Evolutionary conservation across 2,329 filamentous ascomycete species (phyloP).

Genomic region (Pseudocercospora crystallina): DNA sequence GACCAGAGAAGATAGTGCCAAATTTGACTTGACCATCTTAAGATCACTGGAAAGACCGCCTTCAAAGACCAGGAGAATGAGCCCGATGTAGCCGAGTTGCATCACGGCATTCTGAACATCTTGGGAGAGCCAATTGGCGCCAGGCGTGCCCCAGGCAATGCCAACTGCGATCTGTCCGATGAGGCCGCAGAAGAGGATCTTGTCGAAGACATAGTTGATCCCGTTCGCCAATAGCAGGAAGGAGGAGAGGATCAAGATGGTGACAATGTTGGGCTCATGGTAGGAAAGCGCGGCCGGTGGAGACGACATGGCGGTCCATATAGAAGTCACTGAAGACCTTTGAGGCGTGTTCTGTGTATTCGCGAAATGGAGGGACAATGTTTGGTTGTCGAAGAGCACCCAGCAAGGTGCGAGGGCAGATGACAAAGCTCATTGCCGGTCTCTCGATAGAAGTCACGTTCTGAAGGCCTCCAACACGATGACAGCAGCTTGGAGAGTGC

Average conservation of each 20-base stretch:
- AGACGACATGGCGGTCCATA: slow-evolving; percentile 4
- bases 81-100: slow-evolving; percentile 69
- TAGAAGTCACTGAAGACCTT: too few relatives aligned
- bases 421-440: too few relatives aligned
- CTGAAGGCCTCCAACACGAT: too few relatives aligned
- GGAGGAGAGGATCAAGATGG: slow-evolving; percentile 60
- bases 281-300: slow-evolving; percentile 20
- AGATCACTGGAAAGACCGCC: slow-evolving; percentile 61
- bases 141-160: slow-evolving; percentile 68
- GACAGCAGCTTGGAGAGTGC: too few relatives aligned
- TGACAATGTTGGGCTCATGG: slow-evolving; percentile 46
- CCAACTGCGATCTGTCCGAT: slow-evolving; percentile 71
- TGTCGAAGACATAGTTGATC: slow-evolving; percentile 25
- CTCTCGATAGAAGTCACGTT: too few relatives aligned
- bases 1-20: slow-evolving; percentile 60
- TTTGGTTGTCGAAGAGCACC: too few relatives aligned
- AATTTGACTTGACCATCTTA: slow-evolving; percentile 57
- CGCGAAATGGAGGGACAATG: too few relatives aligned
- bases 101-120: slow-evolving; percentile 57
- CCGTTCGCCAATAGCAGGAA: slow-evolving; percentile 50
- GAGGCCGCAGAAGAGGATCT: slow-evolving; percentile 53
- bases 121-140: slow-evolving; percentile 57
- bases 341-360: too few relatives aligned
- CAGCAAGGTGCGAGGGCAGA: too few relatives aligned
- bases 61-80: slow-evolving; percentile 73